Evolutionary conservation across 176 grass and related monocot genomes (phyloP), one percentile per base, ranked within the genome.

Genomic region (Metroxylon sagu): DNA sequence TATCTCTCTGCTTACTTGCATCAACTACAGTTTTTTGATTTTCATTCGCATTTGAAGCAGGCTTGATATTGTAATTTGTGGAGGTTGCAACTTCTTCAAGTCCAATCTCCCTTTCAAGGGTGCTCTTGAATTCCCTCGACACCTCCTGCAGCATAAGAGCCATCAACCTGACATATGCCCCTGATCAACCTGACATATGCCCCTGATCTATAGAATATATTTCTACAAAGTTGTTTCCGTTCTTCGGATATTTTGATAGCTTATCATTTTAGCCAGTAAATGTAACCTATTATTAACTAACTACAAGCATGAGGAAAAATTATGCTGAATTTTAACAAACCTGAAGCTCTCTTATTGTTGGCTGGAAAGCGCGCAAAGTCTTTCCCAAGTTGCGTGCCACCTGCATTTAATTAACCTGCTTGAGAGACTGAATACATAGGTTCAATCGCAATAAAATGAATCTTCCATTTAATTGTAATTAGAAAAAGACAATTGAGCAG

Each of bases 91-190:
- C 52, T 30, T 91, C 93, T 74, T 97, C 93, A 54, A 97, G 79
- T 57, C 93, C 93, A 5, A 97, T 97, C 70, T 97, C 93, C 60
- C 79, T 78, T 78, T 92, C 93, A 59, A 97, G 82, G 29, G 84
- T 97, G 81, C 66, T 97, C 81, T 71, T 88, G 79, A 97, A 97
- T 71, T 97, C 93, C 66, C 76, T 97, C 69, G 93, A 97, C 48
- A 97, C 93, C 55, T 97, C 81, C 93, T 97, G 69, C 59, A 53
- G 61, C 15, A 49, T 30, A 64, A 51, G 64, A 31, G 64, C 56
- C 64, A 54, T 61, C n/a, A 58, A 64, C 35, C 28, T 80, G 52
- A 6, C 18, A 62, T 48, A 61, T 43, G 58, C 59, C 57, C 31
- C 3, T 1, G n/a, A 54, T 61, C n/a, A 58, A 64, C 35, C 28